Percentiles rank a stretch among this genome's conserved stretches.
phyloP scores from a whole-genome alignment of 1,139 yeast genomes.

The Blastobotrys serpentis region DNA sequence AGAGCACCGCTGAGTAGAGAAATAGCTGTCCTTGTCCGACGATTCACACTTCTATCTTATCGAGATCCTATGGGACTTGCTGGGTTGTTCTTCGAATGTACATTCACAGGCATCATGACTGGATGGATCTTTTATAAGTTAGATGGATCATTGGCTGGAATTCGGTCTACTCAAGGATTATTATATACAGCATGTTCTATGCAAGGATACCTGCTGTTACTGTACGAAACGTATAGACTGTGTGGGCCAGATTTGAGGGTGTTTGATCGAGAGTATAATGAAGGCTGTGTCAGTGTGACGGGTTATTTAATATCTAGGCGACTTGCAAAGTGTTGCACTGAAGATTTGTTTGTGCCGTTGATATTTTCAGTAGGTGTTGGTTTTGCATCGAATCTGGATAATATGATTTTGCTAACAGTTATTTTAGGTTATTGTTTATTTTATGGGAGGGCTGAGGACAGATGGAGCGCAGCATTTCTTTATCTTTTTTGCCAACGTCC shows the following conservation, averaged over 20 bases:
- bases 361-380: constrained; percentile 45
- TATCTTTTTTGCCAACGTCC: constrained; percentile 56
- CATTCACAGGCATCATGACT: constrained; percentile 55
- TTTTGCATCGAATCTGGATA: not conserved
- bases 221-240: constrained; percentile 71
- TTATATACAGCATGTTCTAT: constrained; percentile 65
- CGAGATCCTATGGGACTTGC: constrained; percentile 60
- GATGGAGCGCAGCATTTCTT: constrained; percentile 52
- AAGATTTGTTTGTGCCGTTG: constrained; percentile 65
- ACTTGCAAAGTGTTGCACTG: constrained; percentile 62
- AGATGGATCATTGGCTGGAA: constrained; percentile 59
- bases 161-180: constrained; percentile 62
- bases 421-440: constrained; percentile 52
- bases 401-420: constrained; percentile 9
- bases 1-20: constrained; percentile 50
- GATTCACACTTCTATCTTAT: constrained; percentile 54
- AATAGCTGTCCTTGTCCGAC: constrained; percentile 51
- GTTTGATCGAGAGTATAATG: constrained; percentile 73
- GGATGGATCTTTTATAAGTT: constrained; percentile 82
- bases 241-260: constrained; percentile 66
- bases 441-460: constrained; percentile 71
- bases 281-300: constrained; percentile 61
- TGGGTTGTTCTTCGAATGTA: constrained; percentile 55
- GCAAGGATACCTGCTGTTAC: constrained; percentile 65
- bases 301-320: constrained; percentile 71